Base-by-base conservation (phyloP, 345 rosid species). In the Capsella bursapastoris region DNA sequence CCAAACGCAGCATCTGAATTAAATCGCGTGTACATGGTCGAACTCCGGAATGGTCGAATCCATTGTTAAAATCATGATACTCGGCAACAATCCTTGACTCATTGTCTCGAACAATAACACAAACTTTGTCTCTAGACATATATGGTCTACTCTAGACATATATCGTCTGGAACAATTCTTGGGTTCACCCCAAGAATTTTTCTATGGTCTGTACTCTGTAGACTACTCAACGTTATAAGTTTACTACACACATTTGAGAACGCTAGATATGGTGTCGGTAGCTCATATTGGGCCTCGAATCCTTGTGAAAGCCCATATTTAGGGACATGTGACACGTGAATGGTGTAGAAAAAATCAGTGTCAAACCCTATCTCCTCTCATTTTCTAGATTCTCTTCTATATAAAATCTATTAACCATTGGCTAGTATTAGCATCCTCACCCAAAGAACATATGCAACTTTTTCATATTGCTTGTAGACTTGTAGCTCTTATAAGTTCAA, bases 291-390 rank as follows among this genome's bases (percentile, higher is more conserved):
- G 64, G 64, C 47, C 47, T 59, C 0, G 0, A 37, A n/a, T 57
- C 8, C 7, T 32, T 32, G 7, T 8, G 22, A 34, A 58, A 59
- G 64, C 47, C 64, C 47, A 59, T 10, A 11, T 37, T 1, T 25
- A 35, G 29, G n/a, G 45, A 16, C 45, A 37, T 37, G 29, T 59
- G 64, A 18, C 64, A 38, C 31, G 64, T 59, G 10, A 59, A 59
- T 4, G 9, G 16, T 60, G 48, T 38, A 59, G 47, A 58, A 4
- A 31, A 31, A 14, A 57, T 32, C 62, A 0, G 12, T 57, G 40
- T 35, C 15, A 18, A 59, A 18, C 8, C 48, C 11, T 58, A 11
- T 34, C 27, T 37, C 38, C 44, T 8, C n/a, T 37, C 10, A 6
- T 34, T 34, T 34, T 34, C 37, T 34, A 34, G 37, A 25, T 22